Percentiles rank a stretch among this genome's conserved stretches.
Conservation (phyloP, 2,329 filamentous ascomycete species). For the Tetracladium maxilliforme region DNA sequence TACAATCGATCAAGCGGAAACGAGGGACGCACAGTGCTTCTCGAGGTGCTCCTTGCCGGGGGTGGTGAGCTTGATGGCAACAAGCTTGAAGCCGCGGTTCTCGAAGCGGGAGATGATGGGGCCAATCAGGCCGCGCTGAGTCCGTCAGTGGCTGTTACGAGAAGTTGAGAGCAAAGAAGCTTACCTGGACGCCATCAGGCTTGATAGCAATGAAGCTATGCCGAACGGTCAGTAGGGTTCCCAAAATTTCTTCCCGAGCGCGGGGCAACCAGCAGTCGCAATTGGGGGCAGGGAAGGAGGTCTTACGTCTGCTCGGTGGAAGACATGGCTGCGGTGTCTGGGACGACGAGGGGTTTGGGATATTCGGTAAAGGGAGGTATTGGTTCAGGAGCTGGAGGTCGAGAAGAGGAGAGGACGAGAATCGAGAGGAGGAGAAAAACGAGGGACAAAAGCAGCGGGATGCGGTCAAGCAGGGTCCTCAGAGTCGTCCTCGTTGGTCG, state of each 20-base stretch:
- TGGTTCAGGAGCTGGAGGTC: too few species aligned
- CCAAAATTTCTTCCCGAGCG: too few species aligned
- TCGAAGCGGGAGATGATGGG: conserved; percentile 98
- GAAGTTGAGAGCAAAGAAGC: too few species aligned
- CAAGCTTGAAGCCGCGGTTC: conserved; percentile 97
- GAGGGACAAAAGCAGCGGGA: too few species aligned
- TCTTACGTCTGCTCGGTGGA: conserved; percentile 74
- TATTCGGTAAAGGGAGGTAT: conserved; percentile 15
- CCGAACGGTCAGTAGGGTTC: too few species aligned
- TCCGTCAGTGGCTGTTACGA: conserved; percentile 5
- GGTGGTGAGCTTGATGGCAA: conserved; percentile 86
- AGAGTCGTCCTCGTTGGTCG: too few species aligned
- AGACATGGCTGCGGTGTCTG: conserved; percentile 63
- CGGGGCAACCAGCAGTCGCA: conserved; percentile 4
- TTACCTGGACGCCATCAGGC: conserved; percentile 97
- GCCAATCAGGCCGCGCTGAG: conserved; percentile 87
- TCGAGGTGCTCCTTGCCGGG: conserved; percentile 92
- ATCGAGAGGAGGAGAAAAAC: too few species aligned
- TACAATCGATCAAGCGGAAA: neutral
- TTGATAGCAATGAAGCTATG: conserved; percentile 99
- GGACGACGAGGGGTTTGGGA: conserved; percentile 17
- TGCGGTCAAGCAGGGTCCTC: too few species aligned
- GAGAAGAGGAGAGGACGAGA: too few species aligned
- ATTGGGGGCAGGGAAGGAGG: too few species aligned
- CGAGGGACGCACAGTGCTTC: conserved; percentile 62